Percentiles rank a stretch among this genome's conserved stretches.
These are phyloP conservation scores for Nicotiana noctiflora DNA, from an alignment of 257 asterid genomes.

Conservation along the genomic window DNA sequence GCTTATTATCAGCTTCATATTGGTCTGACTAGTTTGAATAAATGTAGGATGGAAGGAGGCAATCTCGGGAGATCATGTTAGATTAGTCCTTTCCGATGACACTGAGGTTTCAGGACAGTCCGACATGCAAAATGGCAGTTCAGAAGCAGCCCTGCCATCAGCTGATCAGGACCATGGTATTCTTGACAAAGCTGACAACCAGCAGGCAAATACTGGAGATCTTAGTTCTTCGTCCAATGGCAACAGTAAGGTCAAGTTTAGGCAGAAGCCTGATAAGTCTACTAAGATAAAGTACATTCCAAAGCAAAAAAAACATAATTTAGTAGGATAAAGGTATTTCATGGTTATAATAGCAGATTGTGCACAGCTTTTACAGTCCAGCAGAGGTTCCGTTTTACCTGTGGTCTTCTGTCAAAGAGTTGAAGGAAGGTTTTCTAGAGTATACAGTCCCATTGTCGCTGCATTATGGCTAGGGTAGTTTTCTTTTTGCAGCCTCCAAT, in stretches of 20 bases:
- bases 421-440: conserved; percentile 13
- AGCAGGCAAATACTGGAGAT: conserved; percentile 9
- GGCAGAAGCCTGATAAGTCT: conserved; percentile 40
- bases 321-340: background rate
- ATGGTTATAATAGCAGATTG: conserved; percentile 6
- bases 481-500: conserved; percentile 13
- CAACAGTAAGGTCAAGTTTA: conserved; percentile 23
- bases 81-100: conserved; percentile 43
- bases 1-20: background rate
- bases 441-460: conserved; percentile 2
- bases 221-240: conserved; percentile 8
- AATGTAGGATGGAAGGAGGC: conserved; percentile 87
- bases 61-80: conserved; percentile 59
- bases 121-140: conserved; percentile 16
- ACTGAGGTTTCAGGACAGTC: conserved; percentile 29
- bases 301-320: conserved; percentile 31
- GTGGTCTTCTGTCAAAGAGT: conserved; percentile 43
- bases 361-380: background rate
- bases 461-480: conserved; percentile 12
- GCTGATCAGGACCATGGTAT: conserved; percentile 14
- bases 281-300: conserved; percentile 49
- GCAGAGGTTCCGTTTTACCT: conserved; percentile 52
- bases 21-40: background rate
- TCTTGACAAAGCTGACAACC: conserved; percentile 23
- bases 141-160: conserved; percentile 19